Evolutionary conservation across 1,284 basidiomycete genomes (phyloP), one percentile per base, ranked within the genome.

Genomic region (Marasmius tenuissimus): DNA sequence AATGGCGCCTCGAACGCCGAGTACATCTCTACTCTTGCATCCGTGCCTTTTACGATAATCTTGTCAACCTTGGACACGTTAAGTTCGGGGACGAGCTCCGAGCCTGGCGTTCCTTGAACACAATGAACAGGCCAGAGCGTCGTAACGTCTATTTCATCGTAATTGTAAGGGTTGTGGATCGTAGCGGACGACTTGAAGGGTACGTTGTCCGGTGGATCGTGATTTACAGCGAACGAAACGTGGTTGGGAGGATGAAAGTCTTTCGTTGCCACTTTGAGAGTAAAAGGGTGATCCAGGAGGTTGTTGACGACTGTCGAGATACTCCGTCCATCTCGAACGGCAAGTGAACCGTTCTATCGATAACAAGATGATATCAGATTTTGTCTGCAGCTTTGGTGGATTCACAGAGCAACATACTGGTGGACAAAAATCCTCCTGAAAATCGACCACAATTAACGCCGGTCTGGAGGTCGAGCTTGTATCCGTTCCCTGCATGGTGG

Each of bases 401-500:
- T 35, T 42, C 22, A 20, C 20, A 35, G 40, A 20, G 22, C 22
- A 18, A 39, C 65, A 53, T 68, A 75, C 75, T 2, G 83, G 84
- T n/a, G 85, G 85, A n/a, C 87, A 76, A 68, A 88, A 89, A 73
- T 88, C 86, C 68, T 87, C 78, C 69, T 89, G 86, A 12, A 86
- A 76, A 70, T 89, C 87, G 49, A 87, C 79, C 49, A 86, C 71
- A 54, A 87, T 66, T 47, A 87, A 75, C 0, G 83, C 85, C 39
- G 73, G 64, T 38, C 34, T 59, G 59, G 66, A 68, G 40, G 11
- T 42, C 16, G 45, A 2, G 8, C 7, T 47, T n/a, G 45, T 27
- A 4, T 4, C 27, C 27, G 27, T 27, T 27, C 27, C 27, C 27
- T 27, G 27, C 27, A 27, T 18, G n/a, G n/a, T 47, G 45, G 16